phyloP scores from a whole-genome alignment of 1,284 basidiomycete species.

The Boletellus deceptivus region DNA sequence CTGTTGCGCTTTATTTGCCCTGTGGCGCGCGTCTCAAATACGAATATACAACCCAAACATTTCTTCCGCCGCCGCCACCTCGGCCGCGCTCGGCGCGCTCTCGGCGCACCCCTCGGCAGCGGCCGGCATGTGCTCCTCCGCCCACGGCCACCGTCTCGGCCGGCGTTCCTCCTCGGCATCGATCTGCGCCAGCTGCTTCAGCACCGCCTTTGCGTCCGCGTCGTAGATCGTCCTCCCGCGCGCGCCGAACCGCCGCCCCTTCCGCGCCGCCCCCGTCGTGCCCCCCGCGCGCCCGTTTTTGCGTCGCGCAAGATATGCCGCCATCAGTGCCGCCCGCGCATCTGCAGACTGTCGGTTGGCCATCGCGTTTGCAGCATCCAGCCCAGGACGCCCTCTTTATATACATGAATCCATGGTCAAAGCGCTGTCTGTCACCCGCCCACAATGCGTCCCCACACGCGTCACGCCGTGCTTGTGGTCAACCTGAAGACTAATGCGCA shows the following conservation, averaged over 20 bases:
- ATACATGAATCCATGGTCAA: constrained; percentile 16
- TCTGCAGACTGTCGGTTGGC: constrained; percentile 25
- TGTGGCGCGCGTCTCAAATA: constrained; percentile 30
- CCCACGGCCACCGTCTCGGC: background rate
- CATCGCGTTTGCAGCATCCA: constrained; percentile 17
- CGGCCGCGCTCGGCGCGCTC: background rate
- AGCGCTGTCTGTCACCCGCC: background rate
- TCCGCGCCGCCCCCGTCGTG: background rate
- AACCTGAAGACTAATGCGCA: constrained; percentile 28
- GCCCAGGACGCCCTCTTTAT: constrained; percentile 18
- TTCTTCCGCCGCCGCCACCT: constrained; percentile 21
- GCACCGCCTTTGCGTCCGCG: background rate
- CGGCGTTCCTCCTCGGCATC: constrained; percentile 24
- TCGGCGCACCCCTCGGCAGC: background rate
- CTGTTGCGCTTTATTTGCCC: constrained; percentile 33
- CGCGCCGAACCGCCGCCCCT: constrained; percentile 5
- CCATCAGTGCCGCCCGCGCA: constrained; percentile 28
- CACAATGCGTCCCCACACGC: no score
- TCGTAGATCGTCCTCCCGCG: constrained; percentile 34
- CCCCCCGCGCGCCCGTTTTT: background rate
- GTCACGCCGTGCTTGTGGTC: background rate
- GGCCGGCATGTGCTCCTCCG: background rate
- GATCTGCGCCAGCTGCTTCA: constrained; percentile 18
- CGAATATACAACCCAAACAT: constrained; percentile 44
- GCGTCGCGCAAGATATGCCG: constrained; percentile 17